Conservation (phyloP, 2,329 filamentous ascomycete species). For the Geosmithia morbida region DNA sequence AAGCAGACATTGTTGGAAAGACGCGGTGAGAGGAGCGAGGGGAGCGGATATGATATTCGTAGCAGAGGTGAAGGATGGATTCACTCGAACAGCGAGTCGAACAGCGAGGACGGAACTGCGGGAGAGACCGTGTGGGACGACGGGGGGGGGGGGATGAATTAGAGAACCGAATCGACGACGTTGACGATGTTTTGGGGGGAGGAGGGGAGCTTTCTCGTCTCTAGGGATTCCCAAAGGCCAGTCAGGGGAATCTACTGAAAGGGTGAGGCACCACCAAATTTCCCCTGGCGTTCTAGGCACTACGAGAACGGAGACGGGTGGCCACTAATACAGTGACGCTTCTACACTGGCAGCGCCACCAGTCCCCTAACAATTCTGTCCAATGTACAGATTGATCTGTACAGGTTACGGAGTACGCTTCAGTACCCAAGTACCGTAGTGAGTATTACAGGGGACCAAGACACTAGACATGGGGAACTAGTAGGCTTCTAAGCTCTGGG, state of each 20-base stretch:
- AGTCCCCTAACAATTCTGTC: too few species aligned
- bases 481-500: too few species aligned
- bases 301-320: background rate
- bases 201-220: background rate
- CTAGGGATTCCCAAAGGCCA: background rate
- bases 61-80: background rate
- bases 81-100: background rate
- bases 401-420: too few species aligned
- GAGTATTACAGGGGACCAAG: background rate
- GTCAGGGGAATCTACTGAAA: constrained; percentile 17
- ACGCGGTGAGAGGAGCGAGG: constrained; percentile 3
- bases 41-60: background rate
- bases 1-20: constrained; percentile 37
- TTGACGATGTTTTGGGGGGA: background rate
- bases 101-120: background rate
- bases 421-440: too few species aligned
- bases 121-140: background rate
- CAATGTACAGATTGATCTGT: too few species aligned
- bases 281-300: constrained; percentile 9
- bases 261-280: constrained; percentile 12
- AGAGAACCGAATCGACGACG: background rate
- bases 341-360: background rate
- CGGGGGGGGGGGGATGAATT: background rate
- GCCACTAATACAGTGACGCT: background rate
- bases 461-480: background rate